Base-by-base conservation (phyloP, 2,329 filamentous ascomycete species). In the Teratosphaeriaceae sp. region DNA sequence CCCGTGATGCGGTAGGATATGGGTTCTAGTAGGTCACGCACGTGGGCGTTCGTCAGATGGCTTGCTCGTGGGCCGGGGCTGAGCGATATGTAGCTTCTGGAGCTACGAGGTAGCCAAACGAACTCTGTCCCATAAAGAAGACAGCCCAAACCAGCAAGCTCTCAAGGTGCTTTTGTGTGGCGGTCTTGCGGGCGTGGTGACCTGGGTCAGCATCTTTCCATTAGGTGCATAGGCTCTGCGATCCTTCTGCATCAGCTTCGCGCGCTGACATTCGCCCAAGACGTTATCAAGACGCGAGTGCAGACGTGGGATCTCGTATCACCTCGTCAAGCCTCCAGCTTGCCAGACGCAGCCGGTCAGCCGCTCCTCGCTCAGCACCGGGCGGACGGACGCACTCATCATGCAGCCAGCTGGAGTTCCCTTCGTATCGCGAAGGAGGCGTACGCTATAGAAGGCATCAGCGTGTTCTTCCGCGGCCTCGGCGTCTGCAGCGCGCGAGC, bases 241-340 rank as follows among this genome's bases (percentile, higher is more conserved):
- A 16, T 4, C 27, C 12, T 30, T 13, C 15, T 31, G 15, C 12
- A 3, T 23, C 43, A 27, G 9, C 12, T n/a, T 19, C 13, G 15
- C 11, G 38, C 19, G 9, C 23, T 45, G 37, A 34, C 42, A 20
- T 38, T 36, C 20, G 16, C 18, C 27, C 9, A 44, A 65, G 90
- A 97, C 63, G 83, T 95, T 36, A 75, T 97, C 59, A 97, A 97
- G 69, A 96, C 90, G 2, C 74, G 88, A 41, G 76, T 96, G n/a
- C 90, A 97, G 64, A 82, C 83, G 1, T 86, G 92, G 64, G 65
- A 62, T 39, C 49, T 62, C 26, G 13, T 48, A 9, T 30, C 44
- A 29, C 21, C n/a, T 13, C 21, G 12, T 16, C 38, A 26, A 7
- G 15, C 36, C 45, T 33, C 43, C 43, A n/a, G 24, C 40, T 15